Percentiles rank a stretch among this genome's conserved stretches.
Conservation (phyloP, 345 rosid genomes). For the Gossypium longicalyx region DNA sequence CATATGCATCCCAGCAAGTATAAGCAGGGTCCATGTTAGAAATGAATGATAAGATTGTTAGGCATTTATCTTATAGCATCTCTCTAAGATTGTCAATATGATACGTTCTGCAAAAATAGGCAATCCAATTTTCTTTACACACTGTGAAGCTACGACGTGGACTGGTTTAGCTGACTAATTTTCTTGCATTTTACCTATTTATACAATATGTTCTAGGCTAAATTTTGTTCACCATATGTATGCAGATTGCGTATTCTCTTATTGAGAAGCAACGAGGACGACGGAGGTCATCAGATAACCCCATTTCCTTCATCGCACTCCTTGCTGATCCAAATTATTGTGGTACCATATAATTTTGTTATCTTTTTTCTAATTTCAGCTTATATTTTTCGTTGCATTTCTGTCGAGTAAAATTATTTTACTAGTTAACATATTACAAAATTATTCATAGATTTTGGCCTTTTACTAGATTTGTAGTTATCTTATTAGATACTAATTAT, state of each 20-base stretch:
- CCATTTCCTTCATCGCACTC: conserved; percentile 87
- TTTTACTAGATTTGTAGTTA: no score
- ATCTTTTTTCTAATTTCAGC: conserved; percentile 14
- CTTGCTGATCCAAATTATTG: conserved; percentile 95
- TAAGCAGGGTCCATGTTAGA: neutral
- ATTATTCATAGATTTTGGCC: no score
- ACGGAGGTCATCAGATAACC: conserved; percentile 52
- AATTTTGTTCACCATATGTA: neutral
- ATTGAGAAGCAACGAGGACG: conserved; percentile 86
- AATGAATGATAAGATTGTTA: neutral
- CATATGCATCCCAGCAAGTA: neutral
- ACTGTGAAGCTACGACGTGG: neutral
- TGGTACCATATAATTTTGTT: conserved; percentile 53
- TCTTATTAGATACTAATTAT: no score
- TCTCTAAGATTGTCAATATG: neutral
- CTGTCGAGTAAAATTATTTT: neutral
- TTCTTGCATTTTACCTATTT: neutral
- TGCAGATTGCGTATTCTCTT: conserved; percentile 80
- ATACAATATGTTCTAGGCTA: neutral
- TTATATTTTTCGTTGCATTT: conserved; percentile 4
- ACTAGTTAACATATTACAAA: no score
- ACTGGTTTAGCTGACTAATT: neutral
- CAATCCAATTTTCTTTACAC: neutral
- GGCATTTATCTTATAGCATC: neutral
- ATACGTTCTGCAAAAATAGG: neutral